A percentile compares a stretch with the other conserved stretches of the same genome.
Conservation (phyloP, 805 yeast genomes). For the Allodekkera sacchari region DNA sequence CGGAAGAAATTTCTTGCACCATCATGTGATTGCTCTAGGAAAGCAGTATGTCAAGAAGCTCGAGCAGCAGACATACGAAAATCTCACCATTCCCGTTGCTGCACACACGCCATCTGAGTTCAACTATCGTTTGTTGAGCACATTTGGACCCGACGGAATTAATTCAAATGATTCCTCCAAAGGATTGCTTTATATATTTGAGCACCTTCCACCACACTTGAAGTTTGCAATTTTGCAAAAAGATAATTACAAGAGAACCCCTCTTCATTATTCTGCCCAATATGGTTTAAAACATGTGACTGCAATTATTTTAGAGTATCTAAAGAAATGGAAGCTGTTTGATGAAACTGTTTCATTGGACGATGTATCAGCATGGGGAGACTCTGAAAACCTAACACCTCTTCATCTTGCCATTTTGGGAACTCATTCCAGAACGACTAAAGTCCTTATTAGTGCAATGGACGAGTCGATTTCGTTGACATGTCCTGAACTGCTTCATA, state of each 20-base stretch:
- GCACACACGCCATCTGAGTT: constrained; percentile 40
- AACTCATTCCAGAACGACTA: constrained; percentile 69
- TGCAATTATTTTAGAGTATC: constrained; percentile 43
- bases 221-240: constrained; percentile 51
- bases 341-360: constrained; percentile 45
- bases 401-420: constrained; percentile 78
- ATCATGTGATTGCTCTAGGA: constrained; percentile 71
- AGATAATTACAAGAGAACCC: constrained; percentile 75
- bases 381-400: constrained; percentile 73
- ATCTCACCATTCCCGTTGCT: constrained; percentile 19
- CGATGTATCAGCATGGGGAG: constrained; percentile 56
- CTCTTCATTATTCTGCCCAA: constrained; percentile 84
- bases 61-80: constrained; percentile 11
- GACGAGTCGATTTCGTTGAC: constrained; percentile 27
- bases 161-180: constrained; percentile 49
- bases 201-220: constrained; percentile 44
- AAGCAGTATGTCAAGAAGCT: constrained; percentile 38
- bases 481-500: constrained; percentile 50
- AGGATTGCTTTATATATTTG: constrained; percentile 53
- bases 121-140: constrained; percentile 38
- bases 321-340: constrained; percentile 55
- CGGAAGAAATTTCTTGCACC: constrained; percentile 80
- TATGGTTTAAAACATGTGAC: constrained; percentile 69
- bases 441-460: constrained; percentile 44
- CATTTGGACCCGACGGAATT: constrained; percentile 57